Evolutionary conservation across 306 rosid species (phyloP).

Genomic region (barrel medic (Medicago truncatula)): DNA sequence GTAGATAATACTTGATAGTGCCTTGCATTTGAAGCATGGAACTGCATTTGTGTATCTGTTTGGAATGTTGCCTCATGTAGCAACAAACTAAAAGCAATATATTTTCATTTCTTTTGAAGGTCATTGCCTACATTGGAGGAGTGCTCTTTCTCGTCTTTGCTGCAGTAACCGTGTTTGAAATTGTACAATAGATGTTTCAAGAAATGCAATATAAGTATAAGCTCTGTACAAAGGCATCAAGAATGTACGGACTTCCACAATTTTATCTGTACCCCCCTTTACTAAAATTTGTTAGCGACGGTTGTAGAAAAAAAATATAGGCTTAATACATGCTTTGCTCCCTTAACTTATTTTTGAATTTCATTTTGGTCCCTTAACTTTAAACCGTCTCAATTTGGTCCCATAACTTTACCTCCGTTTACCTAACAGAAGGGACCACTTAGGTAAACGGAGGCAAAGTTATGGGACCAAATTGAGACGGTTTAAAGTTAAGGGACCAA

Average conservation of each 20-base stretch:
- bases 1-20: conserved; percentile 24
- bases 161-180: conserved; percentile 72
- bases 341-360: no score
- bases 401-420: no score
- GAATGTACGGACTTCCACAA: conserved; percentile 13
- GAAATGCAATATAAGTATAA: conserved; percentile 9
- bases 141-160: conserved; percentile 94
- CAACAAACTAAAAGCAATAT: conserved; percentile 18
- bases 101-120: conserved; percentile 59
- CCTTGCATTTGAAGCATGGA: conserved; percentile 35
- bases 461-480: no score
- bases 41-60: conserved; percentile 20
- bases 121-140: conserved; percentile 84
- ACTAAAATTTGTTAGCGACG: conserved; percentile 13
- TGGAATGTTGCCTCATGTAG: conserved; percentile 22
- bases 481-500: no score
- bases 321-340: no score
- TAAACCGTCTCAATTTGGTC: no score
- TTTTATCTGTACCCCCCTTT: not conserved
- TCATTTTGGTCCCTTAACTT: no score
- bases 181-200: conserved; percentile 54
- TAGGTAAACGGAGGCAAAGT: no score
- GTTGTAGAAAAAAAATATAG: conserved; percentile 1
- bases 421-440: no score
- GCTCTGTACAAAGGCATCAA: conserved; percentile 29